Conservation (phyloP, 225 moss, liverwort and hornwort species). For the Takakia lepidozioides region DNA sequence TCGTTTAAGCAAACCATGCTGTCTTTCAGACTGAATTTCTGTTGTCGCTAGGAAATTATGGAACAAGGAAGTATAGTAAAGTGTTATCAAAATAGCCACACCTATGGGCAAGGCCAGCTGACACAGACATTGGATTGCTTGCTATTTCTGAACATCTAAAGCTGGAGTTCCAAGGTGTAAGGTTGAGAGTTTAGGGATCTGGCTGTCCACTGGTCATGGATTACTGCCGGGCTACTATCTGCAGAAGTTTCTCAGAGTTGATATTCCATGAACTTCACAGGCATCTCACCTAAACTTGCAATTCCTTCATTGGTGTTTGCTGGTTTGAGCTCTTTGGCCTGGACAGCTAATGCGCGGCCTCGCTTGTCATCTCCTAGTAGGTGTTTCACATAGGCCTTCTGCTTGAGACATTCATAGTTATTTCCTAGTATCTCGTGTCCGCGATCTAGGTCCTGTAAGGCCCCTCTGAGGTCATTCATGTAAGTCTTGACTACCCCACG, state of each 20-base stretch:
- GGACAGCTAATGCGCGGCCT: slow-evolving; percentile 10
- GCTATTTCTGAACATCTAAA: no score
- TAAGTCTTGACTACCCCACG: slow-evolving; percentile 27
- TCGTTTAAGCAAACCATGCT: no score
- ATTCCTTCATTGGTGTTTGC: slow-evolving; percentile 20
- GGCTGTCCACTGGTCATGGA: no score
- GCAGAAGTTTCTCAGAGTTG: slow-evolving; percentile 14
- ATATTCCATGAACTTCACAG: slow-evolving; percentile 32
- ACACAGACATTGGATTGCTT: no score
- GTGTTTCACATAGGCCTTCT: slow-evolving; percentile 18
- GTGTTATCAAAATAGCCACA: no score
- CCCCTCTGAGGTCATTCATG: slow-evolving; percentile 18
- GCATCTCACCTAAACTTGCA: slow-evolving; percentile 18
- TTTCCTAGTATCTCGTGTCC: slow-evolving; percentile 19
- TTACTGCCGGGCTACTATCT: no score
- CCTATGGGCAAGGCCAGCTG: no score
- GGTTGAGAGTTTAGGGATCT: no score
- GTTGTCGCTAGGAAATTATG: no score
- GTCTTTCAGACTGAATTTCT: no score
- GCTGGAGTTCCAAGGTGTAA: no score
- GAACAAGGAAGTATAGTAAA: no score
- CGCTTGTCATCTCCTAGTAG: slow-evolving; percentile 28
- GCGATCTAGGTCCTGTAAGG: slow-evolving; percentile 15
- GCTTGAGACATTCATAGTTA: slow-evolving; percentile 26
- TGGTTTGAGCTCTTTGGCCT: slow-evolving; percentile 19